Base-by-base conservation (phyloP, 352 stramenopile species). In the Sclerospora graminicola region DNA sequence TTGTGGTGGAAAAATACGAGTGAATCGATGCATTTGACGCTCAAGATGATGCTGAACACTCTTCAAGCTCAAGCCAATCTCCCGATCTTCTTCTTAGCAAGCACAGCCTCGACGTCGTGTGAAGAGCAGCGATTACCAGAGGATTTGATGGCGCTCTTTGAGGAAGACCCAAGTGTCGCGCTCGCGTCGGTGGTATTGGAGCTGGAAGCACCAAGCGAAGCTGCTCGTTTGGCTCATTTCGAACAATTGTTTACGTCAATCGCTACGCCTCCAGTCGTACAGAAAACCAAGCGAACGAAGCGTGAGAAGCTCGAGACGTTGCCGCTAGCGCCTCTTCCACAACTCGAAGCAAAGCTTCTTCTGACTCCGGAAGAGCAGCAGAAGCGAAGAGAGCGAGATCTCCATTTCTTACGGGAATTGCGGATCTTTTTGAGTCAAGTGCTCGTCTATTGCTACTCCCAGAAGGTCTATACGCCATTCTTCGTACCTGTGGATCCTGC, bases 371-470 rank as follows among this genome's bases (percentile, higher is more conserved):
- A 68, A 51, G 63, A 81, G 30, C 34, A 78, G 15, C 54, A 48
- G 24, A 60, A 62, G 15, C 57, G 74, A 6, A 75, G 73, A 28
- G 74, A 94, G 14, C 63, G 68, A 26, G 84, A 94, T n/a, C 41
- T 84, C 31, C 82, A 95, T 47, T 86, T 71, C 32, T 40, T 95
- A 13, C 80, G 84, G 3, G 84, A 95, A 52, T 48, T 95, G 44
- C 82, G 84, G 8, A 92, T 92, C 28, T 95, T 94, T 48, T 63
- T 94, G 21, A 63, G 77, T 18, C 70, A 91, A 39, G 82, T 92
- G 18, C 48, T 95, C 8, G 67, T 87, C 41, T 93, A 90, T 51
- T 89, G 78, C 45, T 71, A 62, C n/a, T 67, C 64, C 2, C 68
- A 89, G 43, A 80, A 70, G 34, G 29, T 52, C 8, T 90, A 87